Evolutionary conservation across 306 rosid species (phyloP).

Genomic region (Cyclanthera cordifolia): DNA sequence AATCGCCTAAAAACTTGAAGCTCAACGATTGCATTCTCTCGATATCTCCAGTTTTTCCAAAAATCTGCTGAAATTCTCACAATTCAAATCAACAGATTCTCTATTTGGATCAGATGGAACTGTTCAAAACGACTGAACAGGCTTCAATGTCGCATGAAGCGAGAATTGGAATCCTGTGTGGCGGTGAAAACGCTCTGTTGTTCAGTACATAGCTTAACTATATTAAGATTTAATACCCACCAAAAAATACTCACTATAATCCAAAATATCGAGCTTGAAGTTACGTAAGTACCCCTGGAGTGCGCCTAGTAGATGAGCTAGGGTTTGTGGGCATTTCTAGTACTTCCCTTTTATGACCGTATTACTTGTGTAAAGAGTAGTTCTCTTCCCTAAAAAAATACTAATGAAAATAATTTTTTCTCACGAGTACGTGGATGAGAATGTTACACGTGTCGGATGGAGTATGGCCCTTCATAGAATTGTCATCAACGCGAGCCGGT

Average conservation of each 20-base stretch:
- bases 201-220: background rate
- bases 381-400: too few species aligned
- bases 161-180: background rate
- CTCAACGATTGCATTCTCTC: conserved; percentile 60
- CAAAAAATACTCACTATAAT: background rate
- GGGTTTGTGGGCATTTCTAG: background rate
- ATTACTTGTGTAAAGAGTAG: too few species aligned
- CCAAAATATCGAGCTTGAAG: background rate
- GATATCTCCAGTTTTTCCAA: conserved; percentile 16
- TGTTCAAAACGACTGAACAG: background rate
- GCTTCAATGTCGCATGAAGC: too few species aligned
- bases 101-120: background rate
- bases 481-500: background rate
- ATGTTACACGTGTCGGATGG: conserved; percentile 22
- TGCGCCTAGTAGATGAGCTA: background rate
- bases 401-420: too few species aligned
- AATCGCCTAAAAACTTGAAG: conserved; percentile 29
- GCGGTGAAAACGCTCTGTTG: background rate
- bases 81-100: background rate
- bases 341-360: background rate
- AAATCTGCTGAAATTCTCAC: background rate
- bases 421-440: conserved; percentile 16
- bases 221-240: too few species aligned
- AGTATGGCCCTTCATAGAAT: background rate
- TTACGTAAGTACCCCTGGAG: background rate